phyloP scores from a whole-genome alignment of 2,329 filamentous ascomycete genomes.

The Myriosclerotinia duriaeana region DNA sequence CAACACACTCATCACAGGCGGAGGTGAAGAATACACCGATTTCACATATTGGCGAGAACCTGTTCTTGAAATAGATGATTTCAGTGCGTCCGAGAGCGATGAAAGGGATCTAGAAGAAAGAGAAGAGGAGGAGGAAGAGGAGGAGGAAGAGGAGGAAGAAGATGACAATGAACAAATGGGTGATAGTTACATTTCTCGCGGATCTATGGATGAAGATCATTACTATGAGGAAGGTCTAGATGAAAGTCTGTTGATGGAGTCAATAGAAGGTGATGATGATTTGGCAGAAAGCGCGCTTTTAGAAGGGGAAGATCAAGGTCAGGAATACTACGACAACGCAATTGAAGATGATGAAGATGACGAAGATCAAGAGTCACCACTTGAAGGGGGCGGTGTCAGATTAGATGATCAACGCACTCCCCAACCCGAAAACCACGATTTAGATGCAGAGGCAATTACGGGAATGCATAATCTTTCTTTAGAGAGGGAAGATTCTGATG shows the following conservation, averaged over 20 bases:
- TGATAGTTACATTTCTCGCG: slow-evolving; percentile 57
- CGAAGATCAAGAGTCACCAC: slow-evolving; percentile 6
- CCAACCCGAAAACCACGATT: slow-evolving; percentile 45
- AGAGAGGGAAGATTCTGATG: slow-evolving; percentile 41
- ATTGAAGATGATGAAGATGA: slow-evolving; percentile 24
- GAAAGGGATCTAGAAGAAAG: slow-evolving; percentile 56
- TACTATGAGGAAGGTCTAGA: slow-evolving; percentile 41
- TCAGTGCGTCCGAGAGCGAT: slow-evolving; percentile 76
- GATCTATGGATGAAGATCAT: slow-evolving; percentile 48
- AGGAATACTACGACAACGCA: slow-evolving; percentile 16
- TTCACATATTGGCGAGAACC: slow-evolving; percentile 94
- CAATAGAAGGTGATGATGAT: slow-evolving; percentile 34
- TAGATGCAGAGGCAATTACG: slow-evolving; percentile 58
- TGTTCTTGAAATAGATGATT: slow-evolving; percentile 82
- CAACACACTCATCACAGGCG: slow-evolving; percentile 79
- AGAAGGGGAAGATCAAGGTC: slow-evolving; percentile 36
- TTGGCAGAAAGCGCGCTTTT: slow-evolving; percentile 38
- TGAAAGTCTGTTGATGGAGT: slow-evolving; percentile 35
- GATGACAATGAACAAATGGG: slow-evolving; percentile 53
- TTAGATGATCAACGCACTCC: slow-evolving; percentile 1
- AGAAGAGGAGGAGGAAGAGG: slow-evolving; percentile 50
- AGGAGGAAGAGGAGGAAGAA: slow-evolving; percentile 51
- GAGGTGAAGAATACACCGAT: slow-evolving; percentile 93
- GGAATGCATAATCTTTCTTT: slow-evolving; percentile 56
- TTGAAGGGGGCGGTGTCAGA: slow-evolving; percentile 1